phyloP scores from a whole-genome alignment of 31 red algal genomes.

The Odonthalia washingtoniensis region DNA sequence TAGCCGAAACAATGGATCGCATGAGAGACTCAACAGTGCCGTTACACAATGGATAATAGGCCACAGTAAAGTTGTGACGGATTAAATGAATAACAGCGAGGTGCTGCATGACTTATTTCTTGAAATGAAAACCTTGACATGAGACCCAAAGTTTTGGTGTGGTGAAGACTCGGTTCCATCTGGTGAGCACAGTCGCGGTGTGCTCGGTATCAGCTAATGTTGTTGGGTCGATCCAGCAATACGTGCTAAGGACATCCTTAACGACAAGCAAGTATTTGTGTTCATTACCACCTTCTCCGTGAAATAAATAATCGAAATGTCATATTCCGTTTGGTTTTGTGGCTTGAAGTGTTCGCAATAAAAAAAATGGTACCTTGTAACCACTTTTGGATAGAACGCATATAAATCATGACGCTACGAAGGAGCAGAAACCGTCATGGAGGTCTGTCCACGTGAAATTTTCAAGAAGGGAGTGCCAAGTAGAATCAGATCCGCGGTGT shows the following conservation, averaged over 20 bases:
- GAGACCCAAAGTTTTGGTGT: slow-evolving; percentile 24
- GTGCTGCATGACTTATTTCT: slow-evolving; percentile 24
- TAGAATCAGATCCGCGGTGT: slow-evolving; percentile 33
- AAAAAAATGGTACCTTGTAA: slow-evolving; percentile 36
- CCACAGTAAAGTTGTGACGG: slow-evolving; percentile 33
- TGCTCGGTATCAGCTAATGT: neutral
- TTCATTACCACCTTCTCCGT: slow-evolving; percentile 3
- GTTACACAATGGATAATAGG: slow-evolving; percentile 40
- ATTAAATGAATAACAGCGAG: slow-evolving; percentile 1
- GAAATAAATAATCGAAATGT: slow-evolving; percentile 52
- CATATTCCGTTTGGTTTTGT: slow-evolving; percentile 39
- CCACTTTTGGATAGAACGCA: slow-evolving; percentile 36
- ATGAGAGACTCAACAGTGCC: slow-evolving; percentile 37
- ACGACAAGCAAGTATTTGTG: slow-evolving; percentile 46
- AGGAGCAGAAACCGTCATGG: neutral
- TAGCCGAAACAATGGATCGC: slow-evolving; percentile 21
- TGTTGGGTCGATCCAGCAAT: slow-evolving; percentile 39
- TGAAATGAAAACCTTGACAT: slow-evolving; percentile 58
- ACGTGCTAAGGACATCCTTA: slow-evolving; percentile 45
- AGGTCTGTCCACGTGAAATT: slow-evolving; percentile 27
- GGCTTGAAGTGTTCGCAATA: slow-evolving; percentile 8
- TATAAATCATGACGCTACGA: slow-evolving; percentile 34
- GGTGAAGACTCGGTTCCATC: slow-evolving; percentile 49
- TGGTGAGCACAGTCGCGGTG: neutral
- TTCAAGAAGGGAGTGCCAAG: slow-evolving; percentile 12